Percentiles rank a stretch among this genome's conserved stretches.
Conservation (phyloP, 2,329 filamentous ascomycete genomes). For the Plenodomus biglobosus region DNA sequence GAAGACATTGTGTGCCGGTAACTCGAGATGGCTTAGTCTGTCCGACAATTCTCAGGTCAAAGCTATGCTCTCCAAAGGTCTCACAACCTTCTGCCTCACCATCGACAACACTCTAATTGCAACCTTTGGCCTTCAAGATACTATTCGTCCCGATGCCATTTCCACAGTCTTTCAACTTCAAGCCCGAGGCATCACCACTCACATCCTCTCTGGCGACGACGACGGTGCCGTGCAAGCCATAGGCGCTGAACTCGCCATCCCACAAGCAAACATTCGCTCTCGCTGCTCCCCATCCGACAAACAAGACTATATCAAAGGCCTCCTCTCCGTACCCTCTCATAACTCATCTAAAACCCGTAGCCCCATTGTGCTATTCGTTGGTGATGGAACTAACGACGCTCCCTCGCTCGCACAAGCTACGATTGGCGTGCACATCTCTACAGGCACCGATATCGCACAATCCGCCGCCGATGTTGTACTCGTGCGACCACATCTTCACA, state of each 20-base stretch:
- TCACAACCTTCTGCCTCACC: slow-evolving; percentile 56
- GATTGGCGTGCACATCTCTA: slow-evolving; percentile 69
- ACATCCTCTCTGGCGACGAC: slow-evolving; percentile 62
- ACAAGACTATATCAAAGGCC: slow-evolving; percentile 51
- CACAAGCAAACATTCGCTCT: slow-evolving; percentile 46
- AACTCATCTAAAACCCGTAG: slow-evolving; percentile 2
- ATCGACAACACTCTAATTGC: slow-evolving; percentile 48
- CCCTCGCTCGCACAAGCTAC: slow-evolving; percentile 69
- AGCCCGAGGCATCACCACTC: slow-evolving; percentile 50
- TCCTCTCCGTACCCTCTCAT: slow-evolving; percentile 15
- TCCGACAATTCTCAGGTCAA: slow-evolving; percentile 50
- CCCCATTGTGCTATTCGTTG: slow-evolving; percentile 64
- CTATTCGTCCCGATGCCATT: slow-evolving; percentile 54
- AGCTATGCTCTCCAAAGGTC: slow-evolving; percentile 18
- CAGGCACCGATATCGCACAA: slow-evolving; percentile 61
- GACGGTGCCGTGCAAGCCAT: slow-evolving; percentile 51
- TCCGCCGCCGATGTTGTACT: slow-evolving; percentile 70
- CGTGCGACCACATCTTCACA: slow-evolving; percentile 57
- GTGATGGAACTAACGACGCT: slow-evolving; percentile 83
- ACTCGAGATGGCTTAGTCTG: slow-evolving; percentile 51
- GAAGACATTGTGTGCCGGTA: slow-evolving; percentile 48
- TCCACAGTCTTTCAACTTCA: slow-evolving; percentile 55
- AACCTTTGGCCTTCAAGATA: slow-evolving; percentile 54
- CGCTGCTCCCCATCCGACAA: slow-evolving; percentile 58
- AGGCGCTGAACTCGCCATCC: slow-evolving; percentile 44